Base-by-base conservation (phyloP, 306 rosid species). In the Fragaria iinumae region DNA sequence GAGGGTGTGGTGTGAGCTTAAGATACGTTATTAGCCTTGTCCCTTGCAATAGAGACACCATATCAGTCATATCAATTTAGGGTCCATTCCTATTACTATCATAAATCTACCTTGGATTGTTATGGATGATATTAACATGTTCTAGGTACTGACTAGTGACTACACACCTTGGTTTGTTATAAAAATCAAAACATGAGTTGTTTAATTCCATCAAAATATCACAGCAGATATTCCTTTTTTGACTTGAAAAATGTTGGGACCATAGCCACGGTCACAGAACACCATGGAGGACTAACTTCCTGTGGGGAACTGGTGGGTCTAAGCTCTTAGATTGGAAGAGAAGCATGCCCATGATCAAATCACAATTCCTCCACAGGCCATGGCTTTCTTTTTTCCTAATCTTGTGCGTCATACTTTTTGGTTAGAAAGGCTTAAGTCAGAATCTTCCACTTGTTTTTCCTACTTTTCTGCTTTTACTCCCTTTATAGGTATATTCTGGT, bases 321-420 rank as follows among this genome's bases (percentile, higher is more conserved):
- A 17, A 41, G 44, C 69, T 18, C 27, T 13, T 49, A 12, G 67
- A 70, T 50, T 29, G 78, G 74, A 72, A 60, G 43, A 62, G 56
- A 73, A 8, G 27, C 70, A 50, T 71, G 45, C 73, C 55, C 56
- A 34, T 44, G 5, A 62, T 75, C 81, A 79, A 77, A 36, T 72
- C 18, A 10, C 32, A 29, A 29, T 29, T 29, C 32, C 32, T 2
- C 32, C 32, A 29, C 2, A 27, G 79, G 67, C 70, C 55, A 70
- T 21, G 74, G 39, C n/a, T 20, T 8, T 25, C 14, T 36, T 17
- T 21, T 9, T 57, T 77, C 25, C 17, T 36, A 64, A 44, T 21
- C 45, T 64, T 64, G 7, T 64, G 69, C 3, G 27, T 44, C 25
- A 6, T 74, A 34, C 69, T 74, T 57, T 80, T 17, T 10, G 2